Percentiles rank a stretch among this genome's conserved stretches.
phyloP scores from a whole-genome alignment of 2,329 filamentous ascomycete genomes.

The Dryadomyces quercivorus region DNA sequence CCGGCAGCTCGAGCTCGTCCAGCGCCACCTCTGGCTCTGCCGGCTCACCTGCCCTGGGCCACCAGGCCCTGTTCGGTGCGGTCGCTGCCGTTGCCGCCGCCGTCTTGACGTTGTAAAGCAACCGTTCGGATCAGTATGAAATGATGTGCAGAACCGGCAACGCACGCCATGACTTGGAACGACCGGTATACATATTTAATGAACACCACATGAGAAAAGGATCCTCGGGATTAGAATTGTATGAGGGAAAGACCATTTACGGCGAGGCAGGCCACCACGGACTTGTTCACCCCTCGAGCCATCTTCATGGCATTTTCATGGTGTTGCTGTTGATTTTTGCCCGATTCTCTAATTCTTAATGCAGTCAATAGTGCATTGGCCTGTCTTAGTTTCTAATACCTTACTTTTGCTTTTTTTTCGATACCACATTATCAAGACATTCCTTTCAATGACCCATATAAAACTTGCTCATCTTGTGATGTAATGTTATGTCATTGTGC shows the following conservation, averaged over 20 bases:
- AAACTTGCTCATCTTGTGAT: background rate
- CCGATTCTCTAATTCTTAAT: constrained; percentile 1
- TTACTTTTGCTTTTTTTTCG: background rate
- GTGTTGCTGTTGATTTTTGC: background rate
- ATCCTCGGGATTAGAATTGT: background rate
- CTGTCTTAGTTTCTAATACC: background rate
- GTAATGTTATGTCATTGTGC: background rate
- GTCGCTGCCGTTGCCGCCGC: constrained; percentile 11
- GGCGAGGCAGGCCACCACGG: background rate
- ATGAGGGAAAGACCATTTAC: background rate
- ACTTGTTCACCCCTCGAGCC: background rate
- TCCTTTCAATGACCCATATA: no score
- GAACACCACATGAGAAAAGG: background rate
- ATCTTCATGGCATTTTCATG: background rate
- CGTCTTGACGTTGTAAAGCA: constrained; percentile 11
- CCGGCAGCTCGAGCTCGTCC: constrained; percentile 5
- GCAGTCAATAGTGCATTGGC: background rate
- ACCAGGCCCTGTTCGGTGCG: constrained; percentile 8
- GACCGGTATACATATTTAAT: background rate
- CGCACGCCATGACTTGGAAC: background rate
- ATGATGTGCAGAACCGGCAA: background rate
- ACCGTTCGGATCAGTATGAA: background rate
- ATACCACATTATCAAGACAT: background rate
- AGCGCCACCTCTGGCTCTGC: constrained; percentile 2
- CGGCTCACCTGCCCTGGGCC: constrained; percentile 6